Percentiles rank a stretch among this genome's conserved stretches.
Evolutionary conservation across 1,139 yeast genomes (phyloP).

Genomic region (Suhomyces terraborum): DNA sequence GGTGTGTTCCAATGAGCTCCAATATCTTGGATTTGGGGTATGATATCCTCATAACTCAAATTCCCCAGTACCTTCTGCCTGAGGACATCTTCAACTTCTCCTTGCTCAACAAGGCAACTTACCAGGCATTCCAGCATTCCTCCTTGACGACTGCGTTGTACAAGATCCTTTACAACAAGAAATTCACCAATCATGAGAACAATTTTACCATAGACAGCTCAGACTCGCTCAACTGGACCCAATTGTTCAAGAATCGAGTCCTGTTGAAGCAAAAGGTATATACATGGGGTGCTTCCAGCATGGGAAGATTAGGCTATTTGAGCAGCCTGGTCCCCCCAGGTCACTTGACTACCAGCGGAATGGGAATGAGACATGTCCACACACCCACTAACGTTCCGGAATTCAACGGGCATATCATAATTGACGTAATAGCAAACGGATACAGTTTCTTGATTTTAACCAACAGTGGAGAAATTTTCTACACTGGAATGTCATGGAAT

Average conservation of each 20-base stretch:
- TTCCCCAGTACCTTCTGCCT: conserved; percentile 42
- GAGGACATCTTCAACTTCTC: conserved; percentile 51
- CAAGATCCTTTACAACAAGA: conserved; percentile 53
- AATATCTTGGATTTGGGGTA: conserved; percentile 36
- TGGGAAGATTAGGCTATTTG: conserved; percentile 61
- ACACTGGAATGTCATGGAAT: conserved; percentile 55
- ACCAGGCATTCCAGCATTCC: conserved; percentile 23
- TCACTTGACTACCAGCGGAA: conserved; percentile 22
- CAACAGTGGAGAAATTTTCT: conserved; percentile 52
- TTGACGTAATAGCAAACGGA: conserved; percentile 68
- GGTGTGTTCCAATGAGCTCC: not conserved
- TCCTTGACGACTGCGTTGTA: conserved; percentile 38
- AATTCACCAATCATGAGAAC: conserved; percentile 45
- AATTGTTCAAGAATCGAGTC: conserved; percentile 46
- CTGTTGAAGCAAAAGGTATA: conserved; percentile 45
- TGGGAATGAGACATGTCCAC: conserved; percentile 32
- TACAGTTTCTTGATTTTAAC: conserved; percentile 65
- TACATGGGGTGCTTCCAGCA: conserved; percentile 64
- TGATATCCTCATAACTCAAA: conserved; percentile 46
- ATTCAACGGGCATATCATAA: conserved; percentile 40
- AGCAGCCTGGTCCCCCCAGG: conserved; percentile 30
- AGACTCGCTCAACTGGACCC: conserved; percentile 49
- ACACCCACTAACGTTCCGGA: conserved; percentile 42
- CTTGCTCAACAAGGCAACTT: conserved; percentile 41
- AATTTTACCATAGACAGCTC: conserved; percentile 23